phyloP scores from a whole-genome alignment of 768 basidiomycete genomes.

The Udeniomyces megalosporus region DNA sequence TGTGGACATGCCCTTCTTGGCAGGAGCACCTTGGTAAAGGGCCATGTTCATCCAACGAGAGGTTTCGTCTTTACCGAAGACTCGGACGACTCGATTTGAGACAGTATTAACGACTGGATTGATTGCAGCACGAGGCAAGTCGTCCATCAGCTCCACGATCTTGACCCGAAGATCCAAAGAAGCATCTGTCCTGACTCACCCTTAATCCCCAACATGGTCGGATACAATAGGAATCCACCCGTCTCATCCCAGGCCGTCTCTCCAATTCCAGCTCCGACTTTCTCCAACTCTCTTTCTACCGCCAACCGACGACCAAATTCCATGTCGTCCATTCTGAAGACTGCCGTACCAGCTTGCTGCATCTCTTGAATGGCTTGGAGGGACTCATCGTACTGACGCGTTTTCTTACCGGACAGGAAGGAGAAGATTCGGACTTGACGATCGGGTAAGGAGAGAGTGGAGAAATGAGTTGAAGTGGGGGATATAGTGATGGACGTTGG shows the following conservation, averaged over 20 bases:
- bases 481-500: slow-evolving; percentile 86
- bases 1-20: slow-evolving; percentile 70
- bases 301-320: slow-evolving; percentile 96
- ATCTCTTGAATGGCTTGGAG: slow-evolving; percentile 86
- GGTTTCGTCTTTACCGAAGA: slow-evolving; percentile 87
- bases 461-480: slow-evolving; percentile 73
- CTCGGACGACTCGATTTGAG: slow-evolving; percentile 73
- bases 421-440: slow-evolving; percentile 87
- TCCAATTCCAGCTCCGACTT: slow-evolving; percentile 40
- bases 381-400: slow-evolving; percentile 88
- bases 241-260: slow-evolving; percentile 90
- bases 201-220: slow-evolving; percentile 86
- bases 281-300: slow-evolving; percentile 74
- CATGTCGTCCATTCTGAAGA: slow-evolving; percentile 92
- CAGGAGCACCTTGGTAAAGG: slow-evolving; percentile 84
- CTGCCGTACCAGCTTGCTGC: slow-evolving; percentile 93
- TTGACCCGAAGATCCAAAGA: neutral
- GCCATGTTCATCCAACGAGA: slow-evolving; percentile 75
- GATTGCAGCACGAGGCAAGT: too few relatives aligned
- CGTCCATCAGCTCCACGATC: slow-evolving; percentile 1
- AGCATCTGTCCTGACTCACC: slow-evolving; percentile 37
- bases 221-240: slow-evolving; percentile 84
- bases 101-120: slow-evolving; percentile 73
- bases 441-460: slow-evolving; percentile 76
- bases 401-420: slow-evolving; percentile 74